Base-by-base conservation (phyloP, 306 rosid genomes). In the Sindora glabra region DNA sequence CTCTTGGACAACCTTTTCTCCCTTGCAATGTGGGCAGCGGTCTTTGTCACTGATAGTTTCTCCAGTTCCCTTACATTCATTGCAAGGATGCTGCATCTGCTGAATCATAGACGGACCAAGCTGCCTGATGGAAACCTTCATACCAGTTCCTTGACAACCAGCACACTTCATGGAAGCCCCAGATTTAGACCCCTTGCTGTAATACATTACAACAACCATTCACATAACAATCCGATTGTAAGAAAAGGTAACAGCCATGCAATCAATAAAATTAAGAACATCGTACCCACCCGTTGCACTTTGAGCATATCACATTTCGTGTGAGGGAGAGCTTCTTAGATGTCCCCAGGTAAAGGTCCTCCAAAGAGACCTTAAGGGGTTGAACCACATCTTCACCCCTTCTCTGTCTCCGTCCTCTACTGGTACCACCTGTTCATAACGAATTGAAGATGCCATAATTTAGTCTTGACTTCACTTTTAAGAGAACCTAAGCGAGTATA, bases 51-150 rank as follows among this genome's bases (percentile, higher is more conserved):
- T 91, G 68, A 91, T 91, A 40, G 92, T 87, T 74, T 91, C 97
- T 38, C 96, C 97, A 16, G 96, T 85, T 32, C 97, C 97, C 81
- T 83, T 91, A 38, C 97, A 91, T 58, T 91, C 97, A 79, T 75
- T 83, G 77, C 97, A 91, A 59, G 97, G 76, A 62, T 91, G 96
- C 74, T 91, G 97, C 97, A 91, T 91, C 67, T 91, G 96, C 76
- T 91, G 97, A 54, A 91, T 91, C 97, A 91, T 91, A 23, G 91
- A 79, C 1, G 97, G 97, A 46, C 97, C 97, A 5, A 91, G 89
- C 26, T 91, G 97, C 48, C 97, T 83, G 3, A 91, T 91, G 8
- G 97, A 85, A 29, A 87, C 84, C 72, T 91, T 91, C 95, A 91
- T 85, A 62, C 97, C 97, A 48, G 95, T 77, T 39, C 97, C 97